phyloP scores from a whole-genome alignment of 257 asterid species.

The Solanum habrochaites region DNA sequence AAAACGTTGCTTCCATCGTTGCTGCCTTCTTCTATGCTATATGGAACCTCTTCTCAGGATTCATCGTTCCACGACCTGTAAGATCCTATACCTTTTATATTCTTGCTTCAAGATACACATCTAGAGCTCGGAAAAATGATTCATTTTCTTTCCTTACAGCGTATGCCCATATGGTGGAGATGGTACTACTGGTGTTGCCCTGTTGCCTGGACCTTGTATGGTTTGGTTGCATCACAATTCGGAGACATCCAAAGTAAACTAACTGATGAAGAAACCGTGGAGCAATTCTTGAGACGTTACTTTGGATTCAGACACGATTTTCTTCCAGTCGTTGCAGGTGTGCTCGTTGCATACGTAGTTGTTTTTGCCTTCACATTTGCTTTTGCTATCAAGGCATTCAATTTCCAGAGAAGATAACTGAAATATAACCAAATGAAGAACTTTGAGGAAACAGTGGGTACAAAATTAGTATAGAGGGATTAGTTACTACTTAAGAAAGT shows the following conservation, averaged over 20 bases:
- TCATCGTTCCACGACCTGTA: constrained; percentile 1
- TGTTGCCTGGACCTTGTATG: constrained; percentile 38
- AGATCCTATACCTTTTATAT: neutral
- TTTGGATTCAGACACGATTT: constrained; percentile 47
- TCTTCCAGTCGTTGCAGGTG: constrained; percentile 35
- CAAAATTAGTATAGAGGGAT: neutral
- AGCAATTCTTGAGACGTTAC: constrained; percentile 32
- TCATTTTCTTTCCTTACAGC: constrained; percentile 6
- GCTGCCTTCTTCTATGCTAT: neutral
- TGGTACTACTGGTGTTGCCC: constrained; percentile 45
- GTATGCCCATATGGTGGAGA: constrained; percentile 54
- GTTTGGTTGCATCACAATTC: constrained; percentile 31
- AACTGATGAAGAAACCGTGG: constrained; percentile 7
- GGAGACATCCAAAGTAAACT: constrained; percentile 18
- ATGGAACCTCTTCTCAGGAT: constrained; percentile 5
- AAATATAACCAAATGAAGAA: neutral
- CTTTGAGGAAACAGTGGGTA: neutral
- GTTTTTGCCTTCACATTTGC: constrained; percentile 39
- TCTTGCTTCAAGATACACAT: neutral
- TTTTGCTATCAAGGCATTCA: constrained; percentile 32
- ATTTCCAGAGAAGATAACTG: constrained; percentile 42
- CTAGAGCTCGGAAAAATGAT: neutral
- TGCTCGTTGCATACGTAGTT: constrained; percentile 13
- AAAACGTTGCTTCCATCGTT: neutral
- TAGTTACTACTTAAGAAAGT: neutral